Conservation (phyloP, 2,329 filamentous ascomycete species). For the Arthrobotrys megalospora region DNA sequence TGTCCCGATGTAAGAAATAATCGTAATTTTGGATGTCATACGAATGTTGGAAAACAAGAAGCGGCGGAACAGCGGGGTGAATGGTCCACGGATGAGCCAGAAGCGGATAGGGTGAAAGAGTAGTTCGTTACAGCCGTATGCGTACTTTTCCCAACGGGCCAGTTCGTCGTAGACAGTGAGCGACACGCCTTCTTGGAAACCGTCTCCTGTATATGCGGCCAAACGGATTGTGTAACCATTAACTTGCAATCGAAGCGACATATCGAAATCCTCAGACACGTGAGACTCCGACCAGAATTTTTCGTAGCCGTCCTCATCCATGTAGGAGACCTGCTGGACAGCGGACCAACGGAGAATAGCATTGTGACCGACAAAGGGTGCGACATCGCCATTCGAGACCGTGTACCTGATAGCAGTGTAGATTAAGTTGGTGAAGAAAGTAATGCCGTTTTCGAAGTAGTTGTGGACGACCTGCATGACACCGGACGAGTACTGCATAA, state of each 20-base stretch:
- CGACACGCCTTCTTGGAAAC: constrained; percentile 86
- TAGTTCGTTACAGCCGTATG: constrained; percentile 86
- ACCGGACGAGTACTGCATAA: constrained; percentile 82
- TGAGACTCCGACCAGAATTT: constrained; percentile 87
- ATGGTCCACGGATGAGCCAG: constrained; percentile 81
- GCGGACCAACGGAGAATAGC: constrained; percentile 82
- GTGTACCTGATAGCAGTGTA: constrained; percentile 83
- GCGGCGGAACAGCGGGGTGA: constrained; percentile 82
- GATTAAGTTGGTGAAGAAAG: constrained; percentile 81
- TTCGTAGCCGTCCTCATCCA: constrained; percentile 79
- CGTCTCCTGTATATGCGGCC: constrained; percentile 80
- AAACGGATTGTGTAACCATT: constrained; percentile 81
- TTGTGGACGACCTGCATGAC: constrained; percentile 84
- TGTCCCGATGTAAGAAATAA: constrained; percentile 83
- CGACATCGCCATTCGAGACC: constrained; percentile 82
- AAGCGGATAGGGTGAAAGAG: constrained; percentile 83
- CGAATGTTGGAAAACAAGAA: constrained; percentile 82
- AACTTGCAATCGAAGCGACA: constrained; percentile 82
- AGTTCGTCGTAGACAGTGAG: constrained; percentile 88
- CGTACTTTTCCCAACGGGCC: constrained; percentile 88
- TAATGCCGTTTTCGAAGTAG: constrained; percentile 80
- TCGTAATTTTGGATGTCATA: constrained; percentile 81
- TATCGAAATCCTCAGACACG: constrained; percentile 86
- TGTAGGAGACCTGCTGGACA: constrained; percentile 80
- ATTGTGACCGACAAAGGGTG: constrained; percentile 86